phyloP scores from a whole-genome alignment of 257 asterid species.

The Capsicum rhomboideum region DNA sequence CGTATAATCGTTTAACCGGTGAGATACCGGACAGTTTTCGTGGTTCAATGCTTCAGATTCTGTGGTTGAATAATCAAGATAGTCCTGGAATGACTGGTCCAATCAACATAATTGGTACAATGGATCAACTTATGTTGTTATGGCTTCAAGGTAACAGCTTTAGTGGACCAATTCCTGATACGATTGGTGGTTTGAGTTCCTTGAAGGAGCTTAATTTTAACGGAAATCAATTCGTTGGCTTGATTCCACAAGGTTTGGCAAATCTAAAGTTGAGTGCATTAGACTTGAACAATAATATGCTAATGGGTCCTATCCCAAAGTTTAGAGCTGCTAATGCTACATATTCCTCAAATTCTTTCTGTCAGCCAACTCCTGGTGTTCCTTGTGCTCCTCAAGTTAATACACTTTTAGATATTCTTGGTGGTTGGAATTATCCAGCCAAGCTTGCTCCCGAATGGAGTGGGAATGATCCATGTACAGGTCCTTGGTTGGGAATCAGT shows the following conservation, averaged over 20 bases:
- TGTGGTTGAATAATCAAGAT: constrained; percentile 74
- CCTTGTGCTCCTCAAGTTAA: constrained; percentile 62
- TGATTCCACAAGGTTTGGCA: constrained; percentile 55
- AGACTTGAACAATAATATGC: constrained; percentile 68
- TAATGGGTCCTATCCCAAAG: constrained; percentile 76
- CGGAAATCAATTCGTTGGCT: constrained; percentile 54
- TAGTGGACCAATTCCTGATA: constrained; percentile 56
- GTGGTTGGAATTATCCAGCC: constrained; percentile 40
- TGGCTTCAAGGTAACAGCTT: constrained; percentile 81
- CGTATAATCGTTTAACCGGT: constrained; percentile 51
- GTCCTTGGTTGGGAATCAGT: constrained; percentile 64
- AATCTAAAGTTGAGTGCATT: constrained; percentile 29
- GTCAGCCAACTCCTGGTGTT: constrained; percentile 41
- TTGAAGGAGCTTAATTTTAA: constrained; percentile 49
- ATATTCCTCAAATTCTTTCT: constrained; percentile 47
- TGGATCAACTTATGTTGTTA: constrained; percentile 40
- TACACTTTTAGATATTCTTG: constrained; percentile 58
- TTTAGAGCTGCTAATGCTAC: constrained; percentile 40
- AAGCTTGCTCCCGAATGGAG: constrained; percentile 51
- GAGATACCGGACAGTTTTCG: constrained; percentile 39
- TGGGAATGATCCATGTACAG: constrained; percentile 70
- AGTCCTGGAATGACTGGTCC: constrained; percentile 51
- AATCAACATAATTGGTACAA: constrained; percentile 38
- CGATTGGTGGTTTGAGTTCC: constrained; percentile 45
- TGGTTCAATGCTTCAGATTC: constrained; percentile 49